A percentile compares a stretch with the other conserved stretches of the same genome.
These are phyloP conservation scores for Neurospora intermedia DNA, from an alignment of 495 filamentous ascomycete genomes.

Conservation along the genomic window DNA sequence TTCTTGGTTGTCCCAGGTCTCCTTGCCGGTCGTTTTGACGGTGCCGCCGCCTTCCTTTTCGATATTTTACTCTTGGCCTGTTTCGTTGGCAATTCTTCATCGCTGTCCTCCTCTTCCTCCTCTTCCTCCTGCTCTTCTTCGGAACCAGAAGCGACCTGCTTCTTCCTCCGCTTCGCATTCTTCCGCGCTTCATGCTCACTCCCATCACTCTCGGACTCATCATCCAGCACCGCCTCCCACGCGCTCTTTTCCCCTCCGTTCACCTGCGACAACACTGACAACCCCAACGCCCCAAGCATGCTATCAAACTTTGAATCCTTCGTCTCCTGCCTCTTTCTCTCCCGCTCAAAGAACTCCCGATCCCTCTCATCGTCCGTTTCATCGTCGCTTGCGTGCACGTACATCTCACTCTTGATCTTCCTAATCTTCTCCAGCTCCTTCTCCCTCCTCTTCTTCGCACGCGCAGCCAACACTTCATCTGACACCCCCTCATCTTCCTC, in stretches of 20 bases:
- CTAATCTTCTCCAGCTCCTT: slow-evolving; percentile 52
- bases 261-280: neutral
- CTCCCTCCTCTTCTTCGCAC: slow-evolving; percentile 41
- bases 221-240: slow-evolving; percentile 12
- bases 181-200: neutral
- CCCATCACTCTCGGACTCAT: neutral
- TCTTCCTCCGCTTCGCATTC: slow-evolving; percentile 3
- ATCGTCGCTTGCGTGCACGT: slow-evolving; percentile 68
- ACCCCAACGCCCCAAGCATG: slow-evolving; percentile 2
- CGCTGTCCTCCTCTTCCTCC: slow-evolving; percentile 13
- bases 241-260: neutral
- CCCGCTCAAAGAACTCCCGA: slow-evolving; percentile 61
- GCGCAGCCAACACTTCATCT: slow-evolving; percentile 32
- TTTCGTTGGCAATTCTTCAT: slow-evolving; percentile 16
- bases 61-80: neutral
- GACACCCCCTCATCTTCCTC: slow-evolving; percentile 38
- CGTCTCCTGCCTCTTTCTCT: slow-evolving; percentile 34
- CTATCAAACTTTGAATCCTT: slow-evolving; percentile 22
- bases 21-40: neutral
- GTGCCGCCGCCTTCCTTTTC: neutral
- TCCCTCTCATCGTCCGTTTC: slow-evolving; percentile 60
- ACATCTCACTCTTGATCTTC: slow-evolving; percentile 76
- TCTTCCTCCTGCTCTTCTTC: slow-evolving; percentile 8
- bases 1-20: neutral
- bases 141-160: neutral